phyloP scores from a whole-genome alignment of 2,329 filamentous ascomycete species.

The Elsinoe perseae region DNA sequence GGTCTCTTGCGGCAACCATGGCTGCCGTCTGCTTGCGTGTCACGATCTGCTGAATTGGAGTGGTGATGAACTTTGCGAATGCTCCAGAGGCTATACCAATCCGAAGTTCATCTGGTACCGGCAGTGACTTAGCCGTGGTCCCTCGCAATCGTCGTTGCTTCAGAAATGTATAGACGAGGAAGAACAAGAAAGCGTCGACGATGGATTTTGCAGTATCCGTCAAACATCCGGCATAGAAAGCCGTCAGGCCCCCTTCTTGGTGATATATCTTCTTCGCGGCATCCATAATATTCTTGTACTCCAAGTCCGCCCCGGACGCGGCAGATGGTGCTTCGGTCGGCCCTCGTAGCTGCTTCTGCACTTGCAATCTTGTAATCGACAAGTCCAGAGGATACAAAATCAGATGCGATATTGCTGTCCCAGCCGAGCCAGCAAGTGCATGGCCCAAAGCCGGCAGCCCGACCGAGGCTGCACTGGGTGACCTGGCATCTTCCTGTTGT shows the following conservation, averaged over 20 bases:
- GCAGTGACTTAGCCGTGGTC: slow-evolving; percentile 39
- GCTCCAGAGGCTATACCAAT: slow-evolving; percentile 68
- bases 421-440: slow-evolving; percentile 69
- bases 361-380: slow-evolving; percentile 73
- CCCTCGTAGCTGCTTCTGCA: slow-evolving; percentile 55
- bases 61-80: slow-evolving; percentile 66
- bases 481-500: slow-evolving; percentile 21
- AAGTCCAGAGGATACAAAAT: slow-evolving; percentile 74
- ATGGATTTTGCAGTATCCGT: slow-evolving; percentile 41
- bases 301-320: slow-evolving; percentile 30
- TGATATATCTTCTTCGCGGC: slow-evolving; percentile 63
- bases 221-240: slow-evolving; percentile 52
- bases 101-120: slow-evolving; percentile 62
- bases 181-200: slow-evolving; percentile 75
- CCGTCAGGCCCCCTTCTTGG: slow-evolving; percentile 59
- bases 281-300: slow-evolving; percentile 61
- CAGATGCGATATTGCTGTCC: slow-evolving; percentile 71
- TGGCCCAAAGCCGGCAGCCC: slow-evolving; percentile 69
- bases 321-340: slow-evolving; percentile 28
- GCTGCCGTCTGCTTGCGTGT: slow-evolving; percentile 69
- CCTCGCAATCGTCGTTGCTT: slow-evolving; percentile 38
- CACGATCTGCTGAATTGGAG: slow-evolving; percentile 73
- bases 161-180: slow-evolving; percentile 65
- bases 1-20: slow-evolving; percentile 38
- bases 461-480: slow-evolving; percentile 27